These are phyloP conservation scores for Ophiocordyceps camponoti-saundersi DNA, from an alignment of 2,329 filamentous ascomycete genomes.

Conservation along the genomic window DNA sequence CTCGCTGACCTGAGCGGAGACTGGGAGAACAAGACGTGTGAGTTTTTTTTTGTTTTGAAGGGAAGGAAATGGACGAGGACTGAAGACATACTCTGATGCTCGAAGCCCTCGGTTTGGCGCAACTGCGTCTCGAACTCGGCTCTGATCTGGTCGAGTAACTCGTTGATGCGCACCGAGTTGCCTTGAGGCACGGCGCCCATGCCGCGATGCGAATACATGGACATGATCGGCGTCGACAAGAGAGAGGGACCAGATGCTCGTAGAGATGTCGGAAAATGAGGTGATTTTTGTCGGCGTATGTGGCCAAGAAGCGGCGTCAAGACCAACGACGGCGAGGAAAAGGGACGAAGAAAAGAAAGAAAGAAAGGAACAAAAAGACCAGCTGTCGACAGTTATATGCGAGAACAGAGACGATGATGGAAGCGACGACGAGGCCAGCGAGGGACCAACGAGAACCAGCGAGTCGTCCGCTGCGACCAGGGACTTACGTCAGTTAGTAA, in stretches of 20 bases:
- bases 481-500: neutral
- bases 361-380: too few relatives aligned
- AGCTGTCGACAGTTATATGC: too few relatives aligned
- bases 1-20: conserved; percentile 80
- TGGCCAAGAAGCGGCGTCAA: neutral
- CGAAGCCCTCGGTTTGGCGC: conserved; percentile 69
- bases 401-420: too few relatives aligned
- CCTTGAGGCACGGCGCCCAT: conserved; percentile 52
- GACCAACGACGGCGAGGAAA: neutral
- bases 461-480: too few relatives aligned
- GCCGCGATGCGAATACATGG: conserved; percentile 84
- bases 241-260: neutral
- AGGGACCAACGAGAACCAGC: too few relatives aligned
- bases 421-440: too few relatives aligned
- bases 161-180: conserved; percentile 54
- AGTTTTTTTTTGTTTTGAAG: neutral
- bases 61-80: too few relatives aligned
- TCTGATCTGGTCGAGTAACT: conserved; percentile 82
- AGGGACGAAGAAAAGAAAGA: too few relatives aligned
- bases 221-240: conserved; percentile 25
- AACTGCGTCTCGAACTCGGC: conserved; percentile 79
- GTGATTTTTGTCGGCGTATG: neutral
- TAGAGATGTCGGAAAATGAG: neutral
- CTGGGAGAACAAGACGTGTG: conserved; percentile 26
- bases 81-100: conserved; percentile 66